Percentiles rank a stretch among this genome's conserved stretches.
These are phyloP conservation scores for Dissophora globulifera DNA, from an alignment of 192 early-diverging fungal genomes.

Conservation along the genomic window DNA sequence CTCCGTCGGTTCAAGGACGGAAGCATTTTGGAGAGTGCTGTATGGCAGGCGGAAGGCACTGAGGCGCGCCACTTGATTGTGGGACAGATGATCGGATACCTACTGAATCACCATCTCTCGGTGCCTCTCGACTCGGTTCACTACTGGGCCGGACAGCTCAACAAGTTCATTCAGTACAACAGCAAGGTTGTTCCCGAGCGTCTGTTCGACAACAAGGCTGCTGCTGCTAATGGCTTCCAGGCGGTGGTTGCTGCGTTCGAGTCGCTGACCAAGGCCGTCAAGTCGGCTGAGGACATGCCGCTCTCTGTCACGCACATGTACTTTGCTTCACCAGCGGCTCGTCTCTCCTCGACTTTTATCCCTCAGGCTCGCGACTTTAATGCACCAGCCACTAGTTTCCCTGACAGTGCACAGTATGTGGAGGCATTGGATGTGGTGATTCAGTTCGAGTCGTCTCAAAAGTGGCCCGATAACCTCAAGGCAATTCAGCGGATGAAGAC, in stretches of 20 bases:
- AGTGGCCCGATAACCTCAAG: constrained; percentile 90
- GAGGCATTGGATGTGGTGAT: constrained; percentile 82
- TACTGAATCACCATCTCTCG: constrained; percentile 80
- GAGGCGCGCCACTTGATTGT: constrained; percentile 80
- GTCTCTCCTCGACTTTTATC: constrained; percentile 79
- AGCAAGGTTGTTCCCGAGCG: constrained; percentile 56
- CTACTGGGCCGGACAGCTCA: constrained; percentile 77
- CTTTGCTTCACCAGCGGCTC: constrained; percentile 69
- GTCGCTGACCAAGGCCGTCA: constrained; percentile 69
- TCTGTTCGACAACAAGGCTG: constrained; percentile 54
- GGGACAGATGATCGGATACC: constrained; percentile 79
- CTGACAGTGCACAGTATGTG: constrained; percentile 66
- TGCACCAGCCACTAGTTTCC: constrained; percentile 40
- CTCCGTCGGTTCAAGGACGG: constrained; percentile 96
- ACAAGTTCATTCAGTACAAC: constrained; percentile 67
- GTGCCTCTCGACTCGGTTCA: constrained; percentile 58
- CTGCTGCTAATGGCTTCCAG: constrained; percentile 68
- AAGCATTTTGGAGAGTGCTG: constrained; percentile 87
- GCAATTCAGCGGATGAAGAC: constrained; percentile 92
- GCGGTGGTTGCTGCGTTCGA: constrained; percentile 73
- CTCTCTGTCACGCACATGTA: constrained; percentile 69
- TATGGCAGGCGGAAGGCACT: constrained; percentile 73
- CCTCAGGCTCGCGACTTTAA: constrained; percentile 71
- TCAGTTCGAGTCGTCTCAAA: constrained; percentile 82
- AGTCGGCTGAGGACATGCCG: constrained; percentile 72